Base-by-base conservation (phyloP, 73 alveolate species). In the Blepharisma japonicum region DNA sequence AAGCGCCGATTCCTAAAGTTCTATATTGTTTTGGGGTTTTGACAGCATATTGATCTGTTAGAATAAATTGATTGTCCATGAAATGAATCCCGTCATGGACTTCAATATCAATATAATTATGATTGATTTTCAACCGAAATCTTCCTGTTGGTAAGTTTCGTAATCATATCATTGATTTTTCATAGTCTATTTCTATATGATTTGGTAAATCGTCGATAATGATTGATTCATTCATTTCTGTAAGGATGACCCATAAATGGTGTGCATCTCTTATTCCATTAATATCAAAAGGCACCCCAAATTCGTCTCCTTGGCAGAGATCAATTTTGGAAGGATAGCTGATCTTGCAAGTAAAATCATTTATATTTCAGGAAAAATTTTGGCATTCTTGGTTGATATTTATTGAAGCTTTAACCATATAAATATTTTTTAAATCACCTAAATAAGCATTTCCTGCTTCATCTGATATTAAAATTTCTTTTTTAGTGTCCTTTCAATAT, bases 361-460 rank as follows among this genome's bases (percentile, higher is more conserved):
- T n/a, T 18, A 47, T 23, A 25, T 47, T 81, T 38, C 55, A 21
- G 4, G 39, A 5, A 6, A 45, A 55, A 6, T 20, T 32, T 11
- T 55, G 67, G 45, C 23, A 6, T 2, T n/a, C 18, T 70, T 38
- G 49, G 25, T 55, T 55, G 39, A 8, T 76, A 45, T 55, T 45
- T 14, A 51, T 55, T 38, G 72, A 11, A 5, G 45, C 68, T 21
- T 14, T 39, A 7, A 54, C 6, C 4, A 6, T 45, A 6, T 20
- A 8, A 42, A 81, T 72, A 39, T 50, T 47, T 6, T 81, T 23
- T 25, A 55, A 6, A 27, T 20, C 23, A 1, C 87, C 87, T 39
- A 80, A 6, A 47, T 71, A 21, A 23, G 70, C 53, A 21, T 80
- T 46, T 11, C 87, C 87, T 45, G 71, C 48, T 47, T 80, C 83